phyloP scores from a whole-genome alignment of 352 stramenopile species.

The Phytophthora cactorum region DNA sequence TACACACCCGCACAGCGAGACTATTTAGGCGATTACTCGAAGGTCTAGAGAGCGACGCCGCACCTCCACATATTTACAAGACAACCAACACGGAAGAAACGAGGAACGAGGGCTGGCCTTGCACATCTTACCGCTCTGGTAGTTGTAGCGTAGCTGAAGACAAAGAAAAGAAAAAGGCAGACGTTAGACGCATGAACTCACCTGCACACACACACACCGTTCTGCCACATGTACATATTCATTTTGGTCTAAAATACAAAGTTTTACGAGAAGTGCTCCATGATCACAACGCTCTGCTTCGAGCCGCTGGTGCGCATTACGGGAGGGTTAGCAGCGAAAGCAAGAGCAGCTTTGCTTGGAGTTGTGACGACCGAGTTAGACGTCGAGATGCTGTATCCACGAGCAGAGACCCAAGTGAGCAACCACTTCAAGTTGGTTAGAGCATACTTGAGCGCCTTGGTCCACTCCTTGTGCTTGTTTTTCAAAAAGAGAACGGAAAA shows the following conservation, averaged over 20 bases:
- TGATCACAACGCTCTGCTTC: conserved; percentile 33
- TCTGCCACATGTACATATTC: conserved; percentile 48
- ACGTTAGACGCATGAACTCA: conserved; percentile 34
- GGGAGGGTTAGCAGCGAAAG: conserved; percentile 18
- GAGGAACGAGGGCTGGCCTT: conserved; percentile 16
- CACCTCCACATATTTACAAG: conserved; percentile 41
- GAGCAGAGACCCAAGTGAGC: conserved; percentile 66
- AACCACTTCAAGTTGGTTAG: conserved; percentile 90
- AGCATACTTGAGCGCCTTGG: conserved; percentile 85
- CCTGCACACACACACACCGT: conserved; percentile 3
- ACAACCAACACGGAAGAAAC: conserved; percentile 29
- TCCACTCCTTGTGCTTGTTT: conserved; percentile 87
- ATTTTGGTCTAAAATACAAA: conserved; percentile 42
- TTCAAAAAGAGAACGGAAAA: conserved; percentile 80
- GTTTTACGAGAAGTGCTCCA: conserved; percentile 42
- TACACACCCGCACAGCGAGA: conserved; percentile 18
- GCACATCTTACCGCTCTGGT: conserved; percentile 35
- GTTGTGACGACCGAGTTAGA: conserved; percentile 4
- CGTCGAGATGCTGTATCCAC: conserved; percentile 32
- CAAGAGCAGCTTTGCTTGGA: conserved; percentile 25
- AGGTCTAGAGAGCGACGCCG: conserved; percentile 27
- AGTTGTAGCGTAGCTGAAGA: conserved; percentile 42
- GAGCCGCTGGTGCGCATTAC: conserved; percentile 23
- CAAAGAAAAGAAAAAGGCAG: conserved; percentile 29
- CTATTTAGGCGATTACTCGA: conserved; percentile 52